These are phyloP conservation scores for Glycine latifolia DNA, from an alignment of 306 rosid species.

Conservation along the genomic window DNA sequence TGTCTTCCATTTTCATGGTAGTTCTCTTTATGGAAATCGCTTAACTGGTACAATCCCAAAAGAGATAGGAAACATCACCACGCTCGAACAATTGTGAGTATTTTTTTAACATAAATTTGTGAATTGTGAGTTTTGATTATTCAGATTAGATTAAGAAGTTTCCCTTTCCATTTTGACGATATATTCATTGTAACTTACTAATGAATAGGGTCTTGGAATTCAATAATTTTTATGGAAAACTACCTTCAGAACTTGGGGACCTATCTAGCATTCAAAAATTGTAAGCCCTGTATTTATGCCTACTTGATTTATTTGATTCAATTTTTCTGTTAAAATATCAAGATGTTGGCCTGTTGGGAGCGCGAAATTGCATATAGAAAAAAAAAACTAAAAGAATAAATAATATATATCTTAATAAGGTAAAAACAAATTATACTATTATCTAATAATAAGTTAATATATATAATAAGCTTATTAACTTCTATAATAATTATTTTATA, in stretches of 20 bases:
- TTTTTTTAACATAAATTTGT: too few species aligned
- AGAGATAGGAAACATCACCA: conserved; percentile 49
- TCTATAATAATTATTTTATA: too few species aligned
- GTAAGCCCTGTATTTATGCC: conserved; percentile 42
- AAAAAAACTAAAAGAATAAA: too few species aligned
- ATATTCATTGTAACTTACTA: neutral
- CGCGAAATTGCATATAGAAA: neutral
- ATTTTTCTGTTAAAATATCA: neutral
- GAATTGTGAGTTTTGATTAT: neutral
- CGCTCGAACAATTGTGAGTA: conserved; percentile 59
- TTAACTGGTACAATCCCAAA: conserved; percentile 61
- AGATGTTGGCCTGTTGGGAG: neutral
- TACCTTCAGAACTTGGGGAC: conserved; percentile 60
- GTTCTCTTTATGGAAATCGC: conserved; percentile 63
- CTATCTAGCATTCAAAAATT: conserved; percentile 50
- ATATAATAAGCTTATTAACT: too few species aligned
- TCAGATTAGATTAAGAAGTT: neutral
- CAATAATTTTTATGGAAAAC: conserved; percentile 56
- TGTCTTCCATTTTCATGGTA: conserved; percentile 21
- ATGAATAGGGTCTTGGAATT: conserved; percentile 51
- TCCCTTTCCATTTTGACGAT: neutral
- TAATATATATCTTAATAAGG: too few species aligned
- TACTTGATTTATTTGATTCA: neutral
- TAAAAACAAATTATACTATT: too few species aligned
- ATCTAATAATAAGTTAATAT: too few species aligned